Evolutionary conservation across 2,329 filamentous ascomycete genomes (phyloP).

Genomic region (Xylariaceae sp.): DNA sequence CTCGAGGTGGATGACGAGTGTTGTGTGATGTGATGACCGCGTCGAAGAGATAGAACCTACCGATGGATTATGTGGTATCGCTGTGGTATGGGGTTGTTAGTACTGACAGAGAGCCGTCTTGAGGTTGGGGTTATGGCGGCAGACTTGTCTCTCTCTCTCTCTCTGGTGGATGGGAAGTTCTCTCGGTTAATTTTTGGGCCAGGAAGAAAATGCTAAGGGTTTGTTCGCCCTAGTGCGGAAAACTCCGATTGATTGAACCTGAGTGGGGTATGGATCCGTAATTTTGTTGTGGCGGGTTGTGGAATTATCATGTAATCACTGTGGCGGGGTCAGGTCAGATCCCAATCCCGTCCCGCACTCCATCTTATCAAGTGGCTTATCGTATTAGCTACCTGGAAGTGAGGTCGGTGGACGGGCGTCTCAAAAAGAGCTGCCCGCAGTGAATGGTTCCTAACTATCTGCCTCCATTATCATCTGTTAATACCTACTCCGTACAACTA

Average conservation of each 20-base stretch:
- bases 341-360: too few species aligned
- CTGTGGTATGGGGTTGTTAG: conserved; percentile 29
- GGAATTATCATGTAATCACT: background rate
- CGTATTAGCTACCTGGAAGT: too few species aligned
- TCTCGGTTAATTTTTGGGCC: conserved; percentile 30
- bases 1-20: conserved; percentile 6
- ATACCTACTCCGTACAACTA: too few species aligned
- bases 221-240: conserved; percentile 24
- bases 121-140: too few species aligned
- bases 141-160: conserved; percentile 18
- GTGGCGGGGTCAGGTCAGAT: too few species aligned
- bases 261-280: too few species aligned
- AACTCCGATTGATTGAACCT: conserved; percentile 10
- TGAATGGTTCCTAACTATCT: too few species aligned
- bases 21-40: conserved; percentile 1
- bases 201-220: conserved; percentile 27
- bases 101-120: conserved; percentile 22
- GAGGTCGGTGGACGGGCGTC: too few species aligned
- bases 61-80: conserved; percentile 33
- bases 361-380: too few species aligned
- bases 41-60: conserved; percentile 25
- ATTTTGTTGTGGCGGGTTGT: conserved; percentile 9
- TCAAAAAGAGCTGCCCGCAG: too few species aligned
- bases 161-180: conserved; percentile 26
- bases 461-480: too few species aligned